Evolutionary conservation across 1,139 yeast genomes (phyloP), one percentile per base, ranked within the genome.

Genomic region (Debaryomyces subglobosus): DNA sequence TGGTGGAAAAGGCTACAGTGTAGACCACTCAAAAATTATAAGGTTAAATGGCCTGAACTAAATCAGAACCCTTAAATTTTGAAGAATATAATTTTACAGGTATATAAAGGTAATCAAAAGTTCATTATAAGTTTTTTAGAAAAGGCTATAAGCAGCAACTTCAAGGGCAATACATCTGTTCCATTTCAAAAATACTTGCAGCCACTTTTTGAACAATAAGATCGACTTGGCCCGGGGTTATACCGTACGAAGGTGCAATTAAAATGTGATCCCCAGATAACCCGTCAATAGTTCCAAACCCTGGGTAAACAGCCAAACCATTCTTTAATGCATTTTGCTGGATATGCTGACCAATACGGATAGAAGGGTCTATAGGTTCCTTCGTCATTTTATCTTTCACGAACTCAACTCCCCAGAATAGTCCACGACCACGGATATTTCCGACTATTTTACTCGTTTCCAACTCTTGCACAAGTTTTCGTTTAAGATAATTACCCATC

Each of bases 201-300:
- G 25, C 25, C 35, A 32, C 20, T 15, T 30, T 16, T 18, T 18
- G n/a, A 2, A 35, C 38, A 7, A 35, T 35, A 20, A 10, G n/a
- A 18, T 35, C 15, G 23, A 35, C 25, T 5, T 35, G 1, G 91
- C 40, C 41, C 12, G 27, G 29, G 8, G 46, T 27, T 10, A 48
- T 10, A 13, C 23, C 43, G 34, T 47, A 51, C 2, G 54, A 29
- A 8, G 54, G 53, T 13, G 53, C 51, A 16, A 50, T 44, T 12
- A 41, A 29, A 15, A 50, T 36, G 30, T 48, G 53, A 37, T 50
- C 51, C 5, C 53, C 51, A 2, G 18, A n/a, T 10, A 23, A 16
- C 3, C 51, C 51, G 15, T 45, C 51, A 15, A 46, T 24, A 10
- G 49, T 46, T 5, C 49, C 47, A 21, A 25, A 18, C 15, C 49